Evolutionary conservation across 306 rosid genomes (phyloP).

Genomic region (Canavalia ensiformis): DNA sequence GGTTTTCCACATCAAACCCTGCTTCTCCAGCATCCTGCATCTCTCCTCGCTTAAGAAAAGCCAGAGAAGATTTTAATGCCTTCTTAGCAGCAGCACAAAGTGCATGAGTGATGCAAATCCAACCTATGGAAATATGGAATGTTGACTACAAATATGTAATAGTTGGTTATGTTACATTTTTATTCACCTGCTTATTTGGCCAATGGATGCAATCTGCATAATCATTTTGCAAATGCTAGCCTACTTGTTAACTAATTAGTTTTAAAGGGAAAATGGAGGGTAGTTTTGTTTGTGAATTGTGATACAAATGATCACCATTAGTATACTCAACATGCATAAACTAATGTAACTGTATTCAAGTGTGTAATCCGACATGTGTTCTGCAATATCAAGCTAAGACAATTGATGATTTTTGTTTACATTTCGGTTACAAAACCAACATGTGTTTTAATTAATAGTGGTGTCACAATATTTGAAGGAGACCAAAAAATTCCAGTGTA

Average conservation of each 20-base stretch:
- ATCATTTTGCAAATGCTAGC: neutral
- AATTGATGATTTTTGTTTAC: neutral
- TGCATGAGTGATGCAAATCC: conserved; percentile 47
- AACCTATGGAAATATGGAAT: neutral
- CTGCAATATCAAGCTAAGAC: neutral
- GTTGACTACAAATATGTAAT: neutral
- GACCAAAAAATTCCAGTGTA: neutral
- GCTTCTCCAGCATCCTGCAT: conserved; percentile 70
- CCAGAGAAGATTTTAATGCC: conserved; percentile 80
- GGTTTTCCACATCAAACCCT: conserved; percentile 69
- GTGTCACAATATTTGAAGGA: neutral
- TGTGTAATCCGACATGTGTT: neutral
- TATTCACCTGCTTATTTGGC: conserved; percentile 1
- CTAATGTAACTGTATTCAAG: conserved; percentile 3
- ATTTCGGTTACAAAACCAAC: conserved; percentile 1
- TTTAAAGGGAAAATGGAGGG: conserved; percentile 10
- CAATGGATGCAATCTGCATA: conserved; percentile 26
- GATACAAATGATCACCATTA: conserved; percentile 11
- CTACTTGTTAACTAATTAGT: conserved; percentile 16
- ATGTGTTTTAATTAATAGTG: neutral
- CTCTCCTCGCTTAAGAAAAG: conserved; percentile 73
- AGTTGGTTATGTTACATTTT: conserved; percentile 1
- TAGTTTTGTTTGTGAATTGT: conserved; percentile 13
- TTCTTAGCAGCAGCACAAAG: conserved; percentile 81
- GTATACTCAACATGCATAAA: neutral